Percentiles rank a stretch among this genome's conserved stretches.
Evolutionary conservation across 768 basidiomycete genomes (phyloP).

Genomic region (Mycena galericulata): DNA sequence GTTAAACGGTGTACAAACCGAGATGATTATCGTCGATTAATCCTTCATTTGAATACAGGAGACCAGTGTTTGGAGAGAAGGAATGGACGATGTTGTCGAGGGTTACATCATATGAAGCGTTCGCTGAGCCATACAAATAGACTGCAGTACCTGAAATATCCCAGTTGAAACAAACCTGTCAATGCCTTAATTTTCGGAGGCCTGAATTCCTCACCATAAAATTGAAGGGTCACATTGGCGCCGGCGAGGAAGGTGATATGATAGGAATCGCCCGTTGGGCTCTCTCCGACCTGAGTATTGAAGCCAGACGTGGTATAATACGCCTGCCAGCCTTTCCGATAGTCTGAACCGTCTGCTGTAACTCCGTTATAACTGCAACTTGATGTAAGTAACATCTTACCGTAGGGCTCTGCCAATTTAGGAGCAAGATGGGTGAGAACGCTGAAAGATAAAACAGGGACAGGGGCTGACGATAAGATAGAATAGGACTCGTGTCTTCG

Average conservation of each 20-base stretch:
- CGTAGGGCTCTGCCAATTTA: conserved; percentile 7
- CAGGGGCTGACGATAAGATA: conserved; percentile 21
- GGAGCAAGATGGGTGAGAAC: background rate
- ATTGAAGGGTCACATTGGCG: conserved; percentile 18
- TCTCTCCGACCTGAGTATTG: conserved; percentile 15
- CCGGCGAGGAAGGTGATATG: conserved; percentile 18
- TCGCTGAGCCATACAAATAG: conserved; percentile 17
- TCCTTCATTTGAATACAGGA: conserved; percentile 12
- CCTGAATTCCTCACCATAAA: conserved; percentile 20
- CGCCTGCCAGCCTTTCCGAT: conserved; percentile 20
- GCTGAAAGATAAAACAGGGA: background rate
- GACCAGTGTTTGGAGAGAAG: background rate
- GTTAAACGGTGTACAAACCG: background rate
- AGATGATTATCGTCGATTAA: conserved; percentile 15
- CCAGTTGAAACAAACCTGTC: background rate
- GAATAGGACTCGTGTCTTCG: conserved; percentile 13
- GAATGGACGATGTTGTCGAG: conserved; percentile 8
- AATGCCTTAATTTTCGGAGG: no score
- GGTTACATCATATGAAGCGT: conserved; percentile 11
- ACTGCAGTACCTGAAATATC: conserved; percentile 7
- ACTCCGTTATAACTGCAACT: background rate
- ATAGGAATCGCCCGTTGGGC: conserved; percentile 6
- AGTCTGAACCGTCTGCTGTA: conserved; percentile 20
- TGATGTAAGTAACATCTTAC: background rate
- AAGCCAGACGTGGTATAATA: conserved; percentile 18